Evolutionary conservation across 2,329 filamentous ascomycete species (phyloP).

Genomic region (Hortaea werneckii): DNA sequence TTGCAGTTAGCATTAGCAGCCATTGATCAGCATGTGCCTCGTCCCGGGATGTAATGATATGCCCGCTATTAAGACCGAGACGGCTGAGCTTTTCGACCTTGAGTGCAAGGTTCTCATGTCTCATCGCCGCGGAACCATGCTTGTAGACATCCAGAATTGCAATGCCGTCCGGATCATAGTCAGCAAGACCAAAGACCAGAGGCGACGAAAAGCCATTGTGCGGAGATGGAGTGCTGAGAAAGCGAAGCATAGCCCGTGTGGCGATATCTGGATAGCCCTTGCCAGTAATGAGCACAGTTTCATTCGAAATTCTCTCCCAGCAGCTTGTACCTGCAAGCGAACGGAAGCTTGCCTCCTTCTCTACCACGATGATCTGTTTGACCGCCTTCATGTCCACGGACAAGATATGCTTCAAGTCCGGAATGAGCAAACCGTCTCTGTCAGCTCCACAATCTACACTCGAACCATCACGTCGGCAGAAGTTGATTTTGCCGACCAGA

Average conservation of each 20-base stretch:
- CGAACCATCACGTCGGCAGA: conserved; percentile 39
- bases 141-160: conserved; percentile 66
- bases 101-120: conserved; percentile 46
- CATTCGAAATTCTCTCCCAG: conserved; percentile 40
- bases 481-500: conserved; percentile 47
- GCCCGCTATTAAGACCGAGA: conserved; percentile 49
- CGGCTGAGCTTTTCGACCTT: conserved; percentile 47
- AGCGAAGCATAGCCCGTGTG: conserved; percentile 54
- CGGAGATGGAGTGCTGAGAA: conserved; percentile 40
- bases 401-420: conserved; percentile 41
- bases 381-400: conserved; percentile 40
- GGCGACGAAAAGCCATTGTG: conserved; percentile 31
- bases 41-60: conserved; percentile 11
- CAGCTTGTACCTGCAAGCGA: conserved; percentile 51
- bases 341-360: conserved; percentile 77
- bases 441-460: conserved; percentile 31
- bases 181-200: conserved; percentile 55
- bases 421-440: conserved; percentile 50
- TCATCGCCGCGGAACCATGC: conserved; percentile 52
- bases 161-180: conserved; percentile 69
- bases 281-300: conserved; percentile 61
- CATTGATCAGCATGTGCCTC: conserved; percentile 27
- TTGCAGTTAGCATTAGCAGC: conserved; percentile 40
- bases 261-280: conserved; percentile 74
- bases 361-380: conserved; percentile 62